Conservation (phyloP, 1,284 basidiomycete genomes). For the Fomitopsis palustris region DNA sequence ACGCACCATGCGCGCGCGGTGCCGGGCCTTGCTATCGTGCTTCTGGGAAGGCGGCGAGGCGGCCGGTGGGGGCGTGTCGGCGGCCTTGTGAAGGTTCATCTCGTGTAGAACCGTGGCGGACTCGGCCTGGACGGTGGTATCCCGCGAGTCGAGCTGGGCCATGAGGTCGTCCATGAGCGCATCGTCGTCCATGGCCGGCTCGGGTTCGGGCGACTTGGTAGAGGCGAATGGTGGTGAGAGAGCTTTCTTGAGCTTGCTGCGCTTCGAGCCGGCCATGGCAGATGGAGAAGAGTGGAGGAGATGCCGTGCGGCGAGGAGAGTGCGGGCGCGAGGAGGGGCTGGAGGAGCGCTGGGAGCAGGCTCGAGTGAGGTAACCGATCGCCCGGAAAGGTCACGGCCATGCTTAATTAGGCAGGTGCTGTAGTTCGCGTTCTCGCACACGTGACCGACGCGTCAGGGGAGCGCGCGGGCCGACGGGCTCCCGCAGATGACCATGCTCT, state of each 20-base stretch:
- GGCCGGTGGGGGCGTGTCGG: conserved; percentile 31
- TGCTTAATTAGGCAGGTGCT: conserved; percentile 1
- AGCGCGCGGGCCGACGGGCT: conserved; percentile 4
- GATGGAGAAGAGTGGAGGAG: background rate
- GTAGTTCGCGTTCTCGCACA: conserved; percentile 3
- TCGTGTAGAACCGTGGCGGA: conserved; percentile 48
- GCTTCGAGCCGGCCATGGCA: conserved; percentile 40
- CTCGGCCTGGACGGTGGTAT: conserved; percentile 46
- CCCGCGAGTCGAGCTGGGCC: conserved; percentile 64
- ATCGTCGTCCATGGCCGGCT: conserved; percentile 33
- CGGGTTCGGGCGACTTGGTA: conserved; percentile 11
- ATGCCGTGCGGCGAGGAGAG: background rate
- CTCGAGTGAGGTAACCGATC: background rate
- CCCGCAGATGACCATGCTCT: conserved; percentile 1
- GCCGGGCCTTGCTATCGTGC: conserved; percentile 69
- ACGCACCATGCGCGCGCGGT: conserved; percentile 76
- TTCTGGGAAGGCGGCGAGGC: conserved; percentile 32
- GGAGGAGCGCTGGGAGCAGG: background rate
- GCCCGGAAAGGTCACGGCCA: background rate
- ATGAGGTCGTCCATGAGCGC: conserved; percentile 70
- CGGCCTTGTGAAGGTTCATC: conserved; percentile 39
- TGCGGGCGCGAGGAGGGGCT: background rate
- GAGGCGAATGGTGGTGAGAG: conserved; percentile 22
- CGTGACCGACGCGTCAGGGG: conserved; percentile 4
- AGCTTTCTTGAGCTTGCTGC: conserved; percentile 50